phyloP scores from a whole-genome alignment of 176 grass and related monocot species.

The Bromus sterilis region DNA sequence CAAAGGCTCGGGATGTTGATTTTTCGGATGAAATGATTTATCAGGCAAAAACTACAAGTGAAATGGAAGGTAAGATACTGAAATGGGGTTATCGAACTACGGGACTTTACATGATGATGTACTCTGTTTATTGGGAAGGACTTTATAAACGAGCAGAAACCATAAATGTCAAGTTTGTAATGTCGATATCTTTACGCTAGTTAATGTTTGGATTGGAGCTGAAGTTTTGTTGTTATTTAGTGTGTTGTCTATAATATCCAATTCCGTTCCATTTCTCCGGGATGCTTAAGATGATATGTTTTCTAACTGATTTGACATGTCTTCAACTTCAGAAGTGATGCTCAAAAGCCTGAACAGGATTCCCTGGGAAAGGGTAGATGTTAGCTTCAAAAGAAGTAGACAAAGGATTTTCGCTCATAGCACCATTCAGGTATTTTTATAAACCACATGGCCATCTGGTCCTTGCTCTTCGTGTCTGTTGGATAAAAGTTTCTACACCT shows the following conservation, averaged over 20 bases:
- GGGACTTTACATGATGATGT: background rate
- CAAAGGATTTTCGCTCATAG: constrained; percentile 86
- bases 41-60: constrained; percentile 46
- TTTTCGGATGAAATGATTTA: constrained; percentile 53
- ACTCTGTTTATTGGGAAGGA: background rate
- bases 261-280: background rate
- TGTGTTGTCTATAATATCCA: background rate
- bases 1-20: constrained; percentile 33
- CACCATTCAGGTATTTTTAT: constrained; percentile 75
- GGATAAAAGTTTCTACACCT: background rate
- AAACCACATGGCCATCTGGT: background rate
- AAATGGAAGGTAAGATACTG: constrained; percentile 76
- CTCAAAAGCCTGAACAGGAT: constrained; percentile 74
- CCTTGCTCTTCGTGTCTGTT: background rate
- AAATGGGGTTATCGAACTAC: background rate
- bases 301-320: constrained; percentile 1
- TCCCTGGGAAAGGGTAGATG: constrained; percentile 92
- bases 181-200: background rate
- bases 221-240: background rate
- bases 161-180: background rate
- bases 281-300: background rate
- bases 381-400: constrained; percentile 79
- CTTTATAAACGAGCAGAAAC: background rate
- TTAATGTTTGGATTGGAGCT: background rate
- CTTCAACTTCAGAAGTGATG: constrained; percentile 59